These are phyloP conservation scores for Mycena indigotica DNA, from an alignment of 768 basidiomycete species.

Conservation along the genomic window DNA sequence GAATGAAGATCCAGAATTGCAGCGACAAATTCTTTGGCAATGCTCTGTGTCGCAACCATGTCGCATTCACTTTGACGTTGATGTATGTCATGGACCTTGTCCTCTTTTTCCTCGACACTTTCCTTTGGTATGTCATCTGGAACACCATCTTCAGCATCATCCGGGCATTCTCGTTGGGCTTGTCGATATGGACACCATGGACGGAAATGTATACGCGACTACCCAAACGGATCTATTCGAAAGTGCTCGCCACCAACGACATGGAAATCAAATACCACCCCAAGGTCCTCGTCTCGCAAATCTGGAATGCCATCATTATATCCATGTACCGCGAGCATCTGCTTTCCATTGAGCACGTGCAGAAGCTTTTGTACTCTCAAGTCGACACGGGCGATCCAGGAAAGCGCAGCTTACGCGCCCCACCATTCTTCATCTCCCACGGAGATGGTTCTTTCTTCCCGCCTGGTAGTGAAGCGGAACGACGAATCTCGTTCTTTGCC, in stretches of 20 bases:
- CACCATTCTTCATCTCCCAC: slow-evolving; percentile 97
- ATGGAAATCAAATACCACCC: slow-evolving; percentile 99
- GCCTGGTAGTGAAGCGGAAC: slow-evolving; percentile 89
- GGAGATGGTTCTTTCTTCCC: slow-evolving; percentile 94
- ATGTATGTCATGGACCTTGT: slow-evolving; percentile 99
- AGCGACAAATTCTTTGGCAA: slow-evolving; percentile 85
- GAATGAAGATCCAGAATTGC: slow-evolving; percentile 96
- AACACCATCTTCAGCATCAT: slow-evolving; percentile 92
- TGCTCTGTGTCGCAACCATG: slow-evolving; percentile 86
- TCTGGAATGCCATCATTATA: slow-evolving; percentile 99
- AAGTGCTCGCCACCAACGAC: slow-evolving; percentile 88
- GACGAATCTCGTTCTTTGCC: slow-evolving; percentile 98
- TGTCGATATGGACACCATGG: slow-evolving; percentile 99
- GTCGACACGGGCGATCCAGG: slow-evolving; percentile 79
- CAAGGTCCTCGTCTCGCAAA: slow-evolving; percentile 98
- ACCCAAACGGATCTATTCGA: slow-evolving; percentile 96
- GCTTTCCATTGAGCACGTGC: slow-evolving; percentile 98
- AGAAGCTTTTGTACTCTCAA: slow-evolving; percentile 96
- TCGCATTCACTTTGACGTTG: slow-evolving; percentile 91
- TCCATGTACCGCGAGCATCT: slow-evolving; percentile 99
- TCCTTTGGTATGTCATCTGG: slow-evolving; percentile 99
- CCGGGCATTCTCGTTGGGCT: slow-evolving; percentile 84
- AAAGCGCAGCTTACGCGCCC: slow-evolving; percentile 88
- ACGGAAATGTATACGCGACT: slow-evolving; percentile 94
- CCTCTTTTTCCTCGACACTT: slow-evolving; percentile 98